phyloP scores from a whole-genome alignment of 495 filamentous ascomycete species.

The Aspergillus kassunensis region DNA sequence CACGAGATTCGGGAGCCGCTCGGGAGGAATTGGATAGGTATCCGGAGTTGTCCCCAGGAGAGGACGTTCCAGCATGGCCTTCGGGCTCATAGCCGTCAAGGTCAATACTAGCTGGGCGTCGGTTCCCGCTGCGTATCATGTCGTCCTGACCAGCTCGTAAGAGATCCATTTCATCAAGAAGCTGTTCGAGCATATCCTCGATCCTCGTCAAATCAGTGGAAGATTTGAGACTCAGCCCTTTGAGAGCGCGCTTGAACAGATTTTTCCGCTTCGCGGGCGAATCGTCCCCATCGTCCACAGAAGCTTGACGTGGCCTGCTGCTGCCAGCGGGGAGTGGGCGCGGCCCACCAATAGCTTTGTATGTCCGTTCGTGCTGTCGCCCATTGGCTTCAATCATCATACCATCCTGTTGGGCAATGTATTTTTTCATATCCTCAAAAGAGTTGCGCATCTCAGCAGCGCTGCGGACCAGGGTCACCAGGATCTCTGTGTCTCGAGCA shows the following conservation, averaged over 20 bases:
- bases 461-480: constrained; percentile 88
- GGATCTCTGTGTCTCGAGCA: constrained; percentile 92
- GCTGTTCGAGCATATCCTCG: constrained; percentile 90
- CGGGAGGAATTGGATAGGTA: constrained; percentile 67
- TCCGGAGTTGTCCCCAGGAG: constrained; percentile 71
- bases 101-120: constrained; percentile 36
- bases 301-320: constrained; percentile 44
- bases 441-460: constrained; percentile 97
- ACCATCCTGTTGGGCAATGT: constrained; percentile 81
- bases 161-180: constrained; percentile 86
- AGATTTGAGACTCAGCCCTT: constrained; percentile 81
- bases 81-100: constrained; percentile 75
- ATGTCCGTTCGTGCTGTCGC: constrained; percentile 78
- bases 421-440: constrained; percentile 93
- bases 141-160: constrained; percentile 62
- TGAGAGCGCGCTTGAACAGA: constrained; percentile 86
- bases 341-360: constrained; percentile 79
- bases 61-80: constrained; percentile 71
- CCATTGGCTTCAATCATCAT: constrained; percentile 78
- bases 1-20: constrained; percentile 29
- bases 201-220: constrained; percentile 85
- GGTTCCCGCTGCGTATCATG: constrained; percentile 21
- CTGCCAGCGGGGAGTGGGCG: constrained; percentile 68
- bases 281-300: constrained; percentile 67
- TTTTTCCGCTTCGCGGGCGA: constrained; percentile 75